A percentile compares a stretch with the other conserved stretches of the same genome.
Conservation (phyloP, 495 filamentous ascomycete genomes). For the Bryoglossum gracile region DNA sequence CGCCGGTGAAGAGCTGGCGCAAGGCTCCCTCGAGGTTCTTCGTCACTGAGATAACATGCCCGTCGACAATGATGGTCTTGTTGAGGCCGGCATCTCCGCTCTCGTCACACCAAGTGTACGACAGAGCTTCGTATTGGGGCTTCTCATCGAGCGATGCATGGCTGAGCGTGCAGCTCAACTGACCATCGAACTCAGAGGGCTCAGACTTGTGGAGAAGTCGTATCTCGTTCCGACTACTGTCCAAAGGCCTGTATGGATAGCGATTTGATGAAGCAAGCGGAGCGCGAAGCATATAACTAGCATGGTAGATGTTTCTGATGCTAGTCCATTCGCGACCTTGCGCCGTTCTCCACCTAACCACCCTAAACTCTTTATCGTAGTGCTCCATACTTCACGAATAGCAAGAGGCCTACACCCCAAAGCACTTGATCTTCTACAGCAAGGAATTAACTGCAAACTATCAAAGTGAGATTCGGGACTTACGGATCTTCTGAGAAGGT, state of each 20-base stretch:
- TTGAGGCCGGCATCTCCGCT: neutral
- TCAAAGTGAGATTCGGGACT: no score
- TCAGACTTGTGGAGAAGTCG: neutral
- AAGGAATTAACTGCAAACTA: no score
- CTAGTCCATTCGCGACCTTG: neutral
- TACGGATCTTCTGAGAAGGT: no score
- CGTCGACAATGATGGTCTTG: neutral
- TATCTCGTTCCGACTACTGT: neutral
- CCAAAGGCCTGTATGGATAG: neutral
- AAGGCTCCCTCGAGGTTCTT: slow-evolving; percentile 7
- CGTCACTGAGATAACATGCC: slow-evolving; percentile 7
- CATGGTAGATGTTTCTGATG: neutral
- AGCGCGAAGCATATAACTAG: neutral
- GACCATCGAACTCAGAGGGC: neutral
- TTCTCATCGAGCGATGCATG: neutral
- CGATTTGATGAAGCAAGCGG: neutral
- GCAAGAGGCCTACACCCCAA: neutral
- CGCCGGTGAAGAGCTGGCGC: neutral
- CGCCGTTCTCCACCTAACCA: neutral
- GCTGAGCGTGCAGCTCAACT: neutral
- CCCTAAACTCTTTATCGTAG: neutral
- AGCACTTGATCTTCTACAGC: no score
- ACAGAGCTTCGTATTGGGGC: neutral
- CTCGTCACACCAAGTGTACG: neutral
- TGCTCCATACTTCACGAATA: neutral